Percentiles rank a stretch among this genome's conserved stretches.
These are phyloP conservation scores for Brassica incana DNA, from an alignment of 345 rosid genomes.

Conservation along the genomic window DNA sequence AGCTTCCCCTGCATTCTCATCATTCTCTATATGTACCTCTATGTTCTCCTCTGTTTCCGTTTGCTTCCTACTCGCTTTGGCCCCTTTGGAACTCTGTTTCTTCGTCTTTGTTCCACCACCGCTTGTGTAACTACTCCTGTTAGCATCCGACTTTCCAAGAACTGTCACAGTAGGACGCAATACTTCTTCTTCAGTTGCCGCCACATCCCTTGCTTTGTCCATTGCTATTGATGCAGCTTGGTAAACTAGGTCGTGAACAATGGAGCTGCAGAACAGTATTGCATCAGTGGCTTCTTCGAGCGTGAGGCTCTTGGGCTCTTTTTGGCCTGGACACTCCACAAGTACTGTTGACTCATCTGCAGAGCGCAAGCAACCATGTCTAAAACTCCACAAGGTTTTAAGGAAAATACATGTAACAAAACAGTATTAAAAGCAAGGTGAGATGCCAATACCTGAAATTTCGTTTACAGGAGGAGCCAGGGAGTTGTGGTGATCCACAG, in stretches of 20 bases:
- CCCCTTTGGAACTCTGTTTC: constrained; percentile 51
- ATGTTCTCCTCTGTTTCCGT: constrained; percentile 52
- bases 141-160: constrained; percentile 61
- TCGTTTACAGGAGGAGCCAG: constrained; percentile 48
- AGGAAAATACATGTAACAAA: not conserved
- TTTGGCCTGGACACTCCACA: constrained; percentile 61
- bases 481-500: constrained; percentile 45
- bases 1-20: constrained; percentile 67
- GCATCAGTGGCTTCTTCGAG: constrained; percentile 95
- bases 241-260: constrained; percentile 86
- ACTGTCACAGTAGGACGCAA: constrained; percentile 68
- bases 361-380: constrained; percentile 24
- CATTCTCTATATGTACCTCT: constrained; percentile 61
- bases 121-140: constrained; percentile 48
- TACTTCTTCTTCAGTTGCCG: constrained; percentile 48
- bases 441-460: constrained; percentile 48
- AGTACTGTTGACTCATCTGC: constrained; percentile 73
- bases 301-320: constrained; percentile 78
- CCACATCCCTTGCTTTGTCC: constrained; percentile 56
- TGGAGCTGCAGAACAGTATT: constrained; percentile 93
- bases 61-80: constrained; percentile 57
- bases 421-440: not conserved
- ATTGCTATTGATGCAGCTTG: constrained; percentile 77
- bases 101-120: constrained; percentile 56
- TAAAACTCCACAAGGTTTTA: not conserved